A percentile compares a stretch with the other conserved stretches of the same genome.
These are phyloP conservation scores for Boletus sp. DNA, from an alignment of 768 basidiomycete genomes.

Conservation along the genomic window DNA sequence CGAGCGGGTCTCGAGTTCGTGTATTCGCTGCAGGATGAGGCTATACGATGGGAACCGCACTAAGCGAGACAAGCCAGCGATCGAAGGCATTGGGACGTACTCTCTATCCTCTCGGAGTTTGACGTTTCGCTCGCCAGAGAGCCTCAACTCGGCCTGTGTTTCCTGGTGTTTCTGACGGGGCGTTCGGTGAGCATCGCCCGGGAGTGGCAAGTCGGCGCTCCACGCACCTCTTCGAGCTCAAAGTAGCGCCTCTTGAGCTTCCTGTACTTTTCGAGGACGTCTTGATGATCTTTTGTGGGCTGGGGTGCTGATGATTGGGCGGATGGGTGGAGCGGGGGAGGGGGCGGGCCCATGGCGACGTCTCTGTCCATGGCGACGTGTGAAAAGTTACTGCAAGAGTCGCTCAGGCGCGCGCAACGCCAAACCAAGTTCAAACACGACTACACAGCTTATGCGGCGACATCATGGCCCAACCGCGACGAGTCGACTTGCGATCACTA, in stretches of 20 bases:
- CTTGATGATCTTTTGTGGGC: constrained; percentile 40
- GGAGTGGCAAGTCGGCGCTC: background rate
- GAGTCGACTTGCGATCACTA: too few relatives aligned
- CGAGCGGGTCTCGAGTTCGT: constrained; percentile 52
- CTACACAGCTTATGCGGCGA: constrained; percentile 27
- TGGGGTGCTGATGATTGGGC: constrained; percentile 29
- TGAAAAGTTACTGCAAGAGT: constrained; percentile 22
- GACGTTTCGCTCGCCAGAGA: constrained; percentile 62
- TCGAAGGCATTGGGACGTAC: constrained; percentile 38
- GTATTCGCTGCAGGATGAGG: constrained; percentile 56
- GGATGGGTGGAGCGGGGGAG: constrained; percentile 34
- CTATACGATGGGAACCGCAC: constrained; percentile 33
- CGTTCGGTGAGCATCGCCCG: background rate
- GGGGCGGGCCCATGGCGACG: constrained; percentile 51
- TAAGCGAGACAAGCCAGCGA: background rate
- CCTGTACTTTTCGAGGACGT: constrained; percentile 59
- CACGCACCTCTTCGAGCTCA: constrained; percentile 68
- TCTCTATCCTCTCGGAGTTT: constrained; percentile 61
- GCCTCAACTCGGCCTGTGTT: constrained; percentile 51
- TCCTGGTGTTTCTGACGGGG: constrained; percentile 57
- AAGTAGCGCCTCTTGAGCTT: constrained; percentile 64
- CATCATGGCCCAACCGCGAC: too few relatives aligned
- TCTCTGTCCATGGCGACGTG: constrained; percentile 43
- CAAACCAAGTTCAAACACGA: constrained; percentile 35
- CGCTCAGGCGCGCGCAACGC: constrained; percentile 24